A percentile compares a stretch with the other conserved stretches of the same genome.
These are phyloP conservation scores for Crotalaria pallida DNA, from an alignment of 306 rosid genomes.

Conservation along the genomic window DNA sequence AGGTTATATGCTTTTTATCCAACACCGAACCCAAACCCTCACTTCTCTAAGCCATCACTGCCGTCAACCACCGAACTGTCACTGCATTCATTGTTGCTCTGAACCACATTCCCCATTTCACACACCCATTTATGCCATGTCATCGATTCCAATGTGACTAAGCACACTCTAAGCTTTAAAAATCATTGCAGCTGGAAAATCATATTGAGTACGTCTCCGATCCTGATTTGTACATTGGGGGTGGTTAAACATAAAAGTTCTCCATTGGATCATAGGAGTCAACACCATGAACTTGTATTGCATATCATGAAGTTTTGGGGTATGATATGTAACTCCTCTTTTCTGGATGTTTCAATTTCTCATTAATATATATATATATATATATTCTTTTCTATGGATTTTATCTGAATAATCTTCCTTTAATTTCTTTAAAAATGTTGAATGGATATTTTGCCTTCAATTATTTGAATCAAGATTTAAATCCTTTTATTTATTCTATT, in stretches of 20 bases:
- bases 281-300: slow-evolving; percentile 37
- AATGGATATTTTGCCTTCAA: neutral
- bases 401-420: neutral
- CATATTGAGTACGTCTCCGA: slow-evolving; percentile 36
- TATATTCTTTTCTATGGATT: neutral
- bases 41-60: too few species aligned
- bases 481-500: neutral
- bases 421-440: too few species aligned
- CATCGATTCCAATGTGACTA: too few species aligned
- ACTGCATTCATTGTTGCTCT: too few species aligned
- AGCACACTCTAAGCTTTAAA: neutral
- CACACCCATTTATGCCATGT: too few species aligned
- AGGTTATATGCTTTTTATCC: too few species aligned
- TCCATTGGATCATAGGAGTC: slow-evolving; percentile 50
- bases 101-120: too few species aligned
- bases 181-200: slow-evolving; percentile 53
- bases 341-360: slow-evolving; percentile 10
- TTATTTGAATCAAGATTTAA: neutral
- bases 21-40: too few species aligned
- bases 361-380: too few species aligned
- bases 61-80: too few species aligned
- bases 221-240: slow-evolving; percentile 71
- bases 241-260: slow-evolving; percentile 51
- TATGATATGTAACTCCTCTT: slow-evolving; percentile 30
- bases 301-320: slow-evolving; percentile 65